phyloP scores from a whole-genome alignment of 2,329 filamentous ascomycete species.

The Aaosphaeria arxii region DNA sequence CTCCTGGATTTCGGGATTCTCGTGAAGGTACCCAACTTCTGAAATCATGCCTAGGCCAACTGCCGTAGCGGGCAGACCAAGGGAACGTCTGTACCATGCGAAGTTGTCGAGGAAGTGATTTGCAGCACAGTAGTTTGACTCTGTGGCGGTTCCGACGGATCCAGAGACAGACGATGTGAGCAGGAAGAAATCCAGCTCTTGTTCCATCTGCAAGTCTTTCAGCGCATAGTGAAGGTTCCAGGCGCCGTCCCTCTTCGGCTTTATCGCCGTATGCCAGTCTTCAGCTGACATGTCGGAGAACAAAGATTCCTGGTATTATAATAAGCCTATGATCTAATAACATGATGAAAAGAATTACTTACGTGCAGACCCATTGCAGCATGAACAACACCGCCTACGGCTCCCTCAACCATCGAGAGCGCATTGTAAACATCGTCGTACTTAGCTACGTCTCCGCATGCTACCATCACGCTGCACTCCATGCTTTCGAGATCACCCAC shows the following conservation, averaged over 20 bases:
- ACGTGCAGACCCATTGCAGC: conserved; percentile 9
- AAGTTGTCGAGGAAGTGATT: conserved; percentile 41
- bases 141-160: conserved; percentile 5
- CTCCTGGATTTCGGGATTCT: background rate
- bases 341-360: no score
- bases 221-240: conserved; percentile 12
- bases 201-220: background rate
- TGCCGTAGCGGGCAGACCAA: conserved; percentile 37
- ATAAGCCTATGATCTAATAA: no score
- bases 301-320: no score
- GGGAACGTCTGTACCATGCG: conserved; percentile 30
- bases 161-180: conserved; percentile 7
- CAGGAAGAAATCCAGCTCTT: conserved; percentile 14
- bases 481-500: conserved; percentile 1
- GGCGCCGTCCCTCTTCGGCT: conserved; percentile 27
- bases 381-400: conserved; percentile 12
- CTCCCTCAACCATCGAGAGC: background rate
- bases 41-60: conserved; percentile 40
- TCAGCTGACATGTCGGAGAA: conserved; percentile 4
- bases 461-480: background rate
- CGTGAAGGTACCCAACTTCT: conserved; percentile 42
- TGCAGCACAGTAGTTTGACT: conserved; percentile 10
- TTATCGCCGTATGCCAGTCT: background rate
- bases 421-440: background rate
- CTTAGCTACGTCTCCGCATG: background rate